Percentiles rank a stretch among this genome's conserved stretches.
Evolutionary conservation across 2,329 filamentous ascomycete genomes (phyloP).

Genomic region (Cercospora citrullina): DNA sequence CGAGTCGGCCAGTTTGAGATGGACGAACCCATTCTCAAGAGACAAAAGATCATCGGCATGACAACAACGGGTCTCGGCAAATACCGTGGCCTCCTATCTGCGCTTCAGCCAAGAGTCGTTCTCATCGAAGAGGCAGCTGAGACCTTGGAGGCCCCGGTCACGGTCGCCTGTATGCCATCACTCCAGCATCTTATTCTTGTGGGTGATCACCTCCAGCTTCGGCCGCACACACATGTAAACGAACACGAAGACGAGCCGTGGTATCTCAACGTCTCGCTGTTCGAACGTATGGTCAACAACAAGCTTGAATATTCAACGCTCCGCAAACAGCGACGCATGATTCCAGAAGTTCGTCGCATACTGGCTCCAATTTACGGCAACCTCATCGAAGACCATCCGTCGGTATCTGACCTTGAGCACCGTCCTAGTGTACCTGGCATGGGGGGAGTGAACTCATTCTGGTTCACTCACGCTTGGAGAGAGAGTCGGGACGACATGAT

Average conservation of each 20-base stretch:
- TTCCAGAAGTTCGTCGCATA: conserved; percentile 64
- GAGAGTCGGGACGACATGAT: conserved; percentile 64
- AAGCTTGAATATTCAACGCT: conserved; percentile 64
- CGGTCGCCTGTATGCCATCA: conserved; percentile 60
- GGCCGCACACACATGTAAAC: conserved; percentile 63
- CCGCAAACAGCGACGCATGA: conserved; percentile 70
- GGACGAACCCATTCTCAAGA: conserved; percentile 61
- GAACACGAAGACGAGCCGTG: conserved; percentile 62
- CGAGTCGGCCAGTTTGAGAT: conserved; percentile 61
- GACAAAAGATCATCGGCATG: conserved; percentile 62
- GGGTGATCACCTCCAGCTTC: conserved; percentile 77
- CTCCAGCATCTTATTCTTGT: conserved; percentile 68
- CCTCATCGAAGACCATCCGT: conserved; percentile 58
- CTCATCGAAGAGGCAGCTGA: conserved; percentile 82
- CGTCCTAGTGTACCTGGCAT: conserved; percentile 61
- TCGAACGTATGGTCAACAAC: conserved; percentile 73
- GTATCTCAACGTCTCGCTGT: conserved; percentile 71
- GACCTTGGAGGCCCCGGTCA: conserved; percentile 65
- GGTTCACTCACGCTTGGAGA: conserved; percentile 64
- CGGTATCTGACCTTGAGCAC: conserved; percentile 49
- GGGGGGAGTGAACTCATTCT: conserved; percentile 60
- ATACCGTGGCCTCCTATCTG: conserved; percentile 69
- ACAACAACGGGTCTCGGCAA: conserved; percentile 83
- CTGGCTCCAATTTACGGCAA: conserved; percentile 62
- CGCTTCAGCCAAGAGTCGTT: conserved; percentile 65